Percentiles rank a stretch among this genome's conserved stretches.
Conservation (phyloP, 2,329 filamentous ascomycete species). For the Sporothrix euskadiensis region DNA sequence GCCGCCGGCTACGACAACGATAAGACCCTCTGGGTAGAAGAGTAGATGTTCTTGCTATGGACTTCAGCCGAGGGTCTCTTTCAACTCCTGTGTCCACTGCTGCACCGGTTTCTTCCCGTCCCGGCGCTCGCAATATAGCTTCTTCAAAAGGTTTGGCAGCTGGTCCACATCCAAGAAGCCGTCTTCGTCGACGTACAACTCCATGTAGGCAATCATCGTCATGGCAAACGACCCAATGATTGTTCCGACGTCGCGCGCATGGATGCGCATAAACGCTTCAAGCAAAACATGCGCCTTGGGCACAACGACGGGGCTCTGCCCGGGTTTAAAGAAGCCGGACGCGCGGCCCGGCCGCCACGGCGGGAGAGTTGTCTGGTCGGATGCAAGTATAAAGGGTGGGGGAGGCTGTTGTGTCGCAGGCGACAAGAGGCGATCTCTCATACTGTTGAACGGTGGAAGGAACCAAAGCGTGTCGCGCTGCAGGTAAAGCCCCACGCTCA, state of each 20-base stretch:
- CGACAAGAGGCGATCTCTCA: constrained; percentile 20
- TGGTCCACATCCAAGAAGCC: constrained; percentile 33
- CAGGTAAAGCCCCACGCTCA: constrained; percentile 34
- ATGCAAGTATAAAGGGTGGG: constrained; percentile 33
- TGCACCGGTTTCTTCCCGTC: neutral
- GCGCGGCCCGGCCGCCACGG: constrained; percentile 35
- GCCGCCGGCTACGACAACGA: constrained; percentile 39
- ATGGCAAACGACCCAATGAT: constrained; percentile 32
- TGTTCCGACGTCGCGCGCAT: constrained; percentile 34
- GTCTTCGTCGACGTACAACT: constrained; percentile 36
- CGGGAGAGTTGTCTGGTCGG: constrained; percentile 33
- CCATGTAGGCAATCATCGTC: constrained; percentile 36
- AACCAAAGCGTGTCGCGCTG: constrained; percentile 37
- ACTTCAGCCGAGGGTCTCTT: too few relatives aligned
- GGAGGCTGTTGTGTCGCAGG: constrained; percentile 27
- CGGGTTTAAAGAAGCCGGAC: constrained; percentile 30
- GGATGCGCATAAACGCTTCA: constrained; percentile 36
- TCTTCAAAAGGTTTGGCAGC: constrained; percentile 29
- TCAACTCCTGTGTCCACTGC: constrained; percentile 10
- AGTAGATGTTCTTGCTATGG: too few relatives aligned
- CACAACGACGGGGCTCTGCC: constrained; percentile 30
- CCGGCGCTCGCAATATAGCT: constrained; percentile 4
- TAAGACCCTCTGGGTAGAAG: too few relatives aligned
- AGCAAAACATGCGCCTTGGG: constrained; percentile 34
- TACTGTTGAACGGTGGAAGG: constrained; percentile 32